Conservation (phyloP, 805 yeast species). For the Maudiozyma serrabonitensis region DNA sequence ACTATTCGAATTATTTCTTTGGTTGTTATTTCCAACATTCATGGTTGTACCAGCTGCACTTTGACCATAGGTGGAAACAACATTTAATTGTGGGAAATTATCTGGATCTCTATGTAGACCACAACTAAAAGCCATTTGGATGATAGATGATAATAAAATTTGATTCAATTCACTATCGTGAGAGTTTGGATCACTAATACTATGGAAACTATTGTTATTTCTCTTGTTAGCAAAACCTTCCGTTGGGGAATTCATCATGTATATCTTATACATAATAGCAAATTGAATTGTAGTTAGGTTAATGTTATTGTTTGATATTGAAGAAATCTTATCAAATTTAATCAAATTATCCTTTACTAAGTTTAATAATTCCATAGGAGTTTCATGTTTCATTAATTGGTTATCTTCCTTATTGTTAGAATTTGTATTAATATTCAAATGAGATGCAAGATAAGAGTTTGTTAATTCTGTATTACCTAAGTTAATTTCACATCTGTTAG, state of each 20-base stretch:
- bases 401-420: slow-evolving; percentile 24
- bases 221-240: slow-evolving; percentile 10
- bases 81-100: slow-evolving; percentile 36
- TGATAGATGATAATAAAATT: slow-evolving; percentile 43
- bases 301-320: slow-evolving; percentile 27
- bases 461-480: slow-evolving; percentile 14
- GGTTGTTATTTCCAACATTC: neutral
- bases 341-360: slow-evolving; percentile 24
- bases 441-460: slow-evolving; percentile 5
- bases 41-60: neutral
- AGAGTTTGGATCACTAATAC: slow-evolving; percentile 12
- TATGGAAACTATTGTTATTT: slow-evolving; percentile 7
- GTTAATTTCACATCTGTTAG: slow-evolving; percentile 29
- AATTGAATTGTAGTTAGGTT: slow-evolving; percentile 43
- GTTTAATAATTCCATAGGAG: slow-evolving; percentile 22
- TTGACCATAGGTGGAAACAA: slow-evolving; percentile 12
- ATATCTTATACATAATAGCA: slow-evolving; percentile 46
- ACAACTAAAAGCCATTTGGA: slow-evolving; percentile 58
- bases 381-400: slow-evolving; percentile 20
- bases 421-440: slow-evolving; percentile 6
- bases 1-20: slow-evolving; percentile 2
- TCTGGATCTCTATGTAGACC: slow-evolving; percentile 65
- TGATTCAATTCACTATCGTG: slow-evolving; percentile 51
- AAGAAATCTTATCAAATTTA: slow-evolving; percentile 28
- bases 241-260: slow-evolving; percentile 49